phyloP scores from a whole-genome alignment of 106 monocot genomes.

The Dendrobium huoshanense region DNA sequence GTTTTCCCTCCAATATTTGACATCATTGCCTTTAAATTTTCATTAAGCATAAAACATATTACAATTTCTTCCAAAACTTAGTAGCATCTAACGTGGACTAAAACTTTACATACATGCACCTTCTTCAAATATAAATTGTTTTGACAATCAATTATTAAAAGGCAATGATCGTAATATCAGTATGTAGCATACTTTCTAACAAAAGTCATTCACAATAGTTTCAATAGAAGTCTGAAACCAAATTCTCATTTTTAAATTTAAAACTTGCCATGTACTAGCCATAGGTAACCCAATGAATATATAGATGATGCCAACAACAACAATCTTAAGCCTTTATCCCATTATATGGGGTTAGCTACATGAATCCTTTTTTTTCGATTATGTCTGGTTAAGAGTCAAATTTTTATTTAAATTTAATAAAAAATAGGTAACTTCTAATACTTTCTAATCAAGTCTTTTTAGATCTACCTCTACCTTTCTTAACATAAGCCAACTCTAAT shows the following conservation, averaged over 20 bases:
- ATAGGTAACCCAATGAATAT: not conserved
- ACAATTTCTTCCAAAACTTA: not conserved
- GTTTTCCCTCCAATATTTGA: not conserved
- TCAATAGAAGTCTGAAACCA: not conserved
- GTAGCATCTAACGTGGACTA: not conserved
- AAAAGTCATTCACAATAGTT: not conserved
- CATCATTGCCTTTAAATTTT: not conserved
- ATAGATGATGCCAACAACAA: not conserved
- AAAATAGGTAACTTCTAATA: no score
- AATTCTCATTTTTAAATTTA: no score
- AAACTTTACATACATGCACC: not conserved
- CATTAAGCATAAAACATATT: not conserved
- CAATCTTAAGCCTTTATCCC: no score
- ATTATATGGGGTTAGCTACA: no score
- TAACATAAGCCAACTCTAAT: no score
- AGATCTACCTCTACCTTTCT: no score
- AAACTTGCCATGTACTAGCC: not conserved
- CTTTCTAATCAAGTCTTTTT: no score
- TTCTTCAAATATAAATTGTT: not conserved
- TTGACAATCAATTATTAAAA: not conserved
- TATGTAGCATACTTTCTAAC: not conserved
- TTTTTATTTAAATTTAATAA: no score
- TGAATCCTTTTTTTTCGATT: no score
- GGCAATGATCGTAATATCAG: not conserved
- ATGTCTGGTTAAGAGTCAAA: no score